Base-by-base conservation (phyloP, 2,329 filamentous ascomycete species). In the Cryphonectria nitschkei region DNA sequence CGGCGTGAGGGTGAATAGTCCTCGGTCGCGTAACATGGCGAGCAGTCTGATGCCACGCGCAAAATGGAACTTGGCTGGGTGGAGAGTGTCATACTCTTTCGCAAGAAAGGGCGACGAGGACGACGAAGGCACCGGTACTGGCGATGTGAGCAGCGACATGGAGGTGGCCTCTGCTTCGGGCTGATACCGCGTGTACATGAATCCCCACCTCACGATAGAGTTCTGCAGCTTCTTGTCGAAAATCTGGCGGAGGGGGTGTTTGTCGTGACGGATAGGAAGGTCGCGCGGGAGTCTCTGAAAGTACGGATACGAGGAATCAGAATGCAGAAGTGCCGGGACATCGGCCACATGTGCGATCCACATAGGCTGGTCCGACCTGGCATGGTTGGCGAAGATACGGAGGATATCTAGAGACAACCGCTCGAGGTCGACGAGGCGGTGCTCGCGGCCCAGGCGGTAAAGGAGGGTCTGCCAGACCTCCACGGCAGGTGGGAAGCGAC, bases 201-300 rank as follows among this genome's bases (percentile, higher is more conserved):
- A 87, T 0, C 82, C 82, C 80, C 82, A 86, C 50, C 84, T 78
- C 11, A 86, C 73, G 22, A 87, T 80, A 2, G 77, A 76, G 1
- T 79, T 77, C 67, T 86, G 78, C 29, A 87, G 70, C 37, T 75
- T 76, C 14, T 72, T 65, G 58, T 81, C 77, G 72, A 88, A 87
- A 29, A 88, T 78, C 52, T 79, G 79, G 56, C 80, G 81, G 8
- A 88, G 69, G 2, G 86, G 86, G 70, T 88, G 86, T 16, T 80
- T 75, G 1, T 77, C 79, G 67, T 83, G 81, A 13, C 73, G 72
- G 34, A 81, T 76, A 1, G 82, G 80, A 16, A 88, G 76, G 68
- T 87, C 85, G 37, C 78, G 74, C 22, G 82, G 82, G 3, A 84
- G 67, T 46, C 72, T 65, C 39, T 80, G 80, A 58, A 82, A 79